Evolutionary conservation across 345 rosid genomes (phyloP).

Genomic region (Limnanthes douglasii): DNA sequence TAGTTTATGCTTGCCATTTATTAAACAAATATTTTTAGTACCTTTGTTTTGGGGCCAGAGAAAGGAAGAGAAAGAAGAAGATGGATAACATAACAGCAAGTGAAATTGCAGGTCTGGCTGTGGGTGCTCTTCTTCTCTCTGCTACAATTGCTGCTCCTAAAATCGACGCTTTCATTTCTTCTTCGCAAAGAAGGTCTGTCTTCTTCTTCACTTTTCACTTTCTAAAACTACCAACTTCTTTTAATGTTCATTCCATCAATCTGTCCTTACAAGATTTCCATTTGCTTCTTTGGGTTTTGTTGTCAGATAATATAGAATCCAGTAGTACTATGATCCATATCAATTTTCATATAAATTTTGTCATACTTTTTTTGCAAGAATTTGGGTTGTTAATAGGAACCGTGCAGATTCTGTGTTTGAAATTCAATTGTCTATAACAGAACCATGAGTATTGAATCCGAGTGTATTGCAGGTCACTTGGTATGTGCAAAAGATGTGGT

Average conservation of each 20-base stretch:
- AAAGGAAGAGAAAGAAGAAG: constrained; percentile 2
- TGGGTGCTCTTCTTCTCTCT: constrained; percentile 45
- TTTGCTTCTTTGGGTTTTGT: background rate
- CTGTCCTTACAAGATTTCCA: background rate
- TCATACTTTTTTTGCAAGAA: background rate
- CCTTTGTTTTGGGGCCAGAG: too few relatives aligned
- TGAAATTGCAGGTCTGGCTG: constrained; percentile 62
- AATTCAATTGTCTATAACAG: background rate
- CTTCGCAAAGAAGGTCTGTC: constrained; percentile 55
- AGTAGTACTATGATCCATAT: background rate
- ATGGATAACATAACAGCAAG: constrained; percentile 57
- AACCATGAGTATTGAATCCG: background rate
- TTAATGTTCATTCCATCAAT: background rate
- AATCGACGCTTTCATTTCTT: constrained; percentile 53
- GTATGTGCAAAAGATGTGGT: constrained; percentile 81
- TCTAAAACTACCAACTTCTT: background rate
- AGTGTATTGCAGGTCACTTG: constrained; percentile 43
- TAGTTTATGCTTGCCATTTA: too few relatives aligned
- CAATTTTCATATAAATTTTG: background rate
- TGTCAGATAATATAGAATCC: constrained; percentile 2
- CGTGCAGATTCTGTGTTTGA: background rate
- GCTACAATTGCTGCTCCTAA: constrained; percentile 59
- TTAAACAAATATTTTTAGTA: too few relatives aligned
- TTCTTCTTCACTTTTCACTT: background rate
- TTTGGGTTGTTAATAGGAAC: background rate